Base-by-base conservation (phyloP, 768 basidiomycete species). In the Russula virescens region DNA sequence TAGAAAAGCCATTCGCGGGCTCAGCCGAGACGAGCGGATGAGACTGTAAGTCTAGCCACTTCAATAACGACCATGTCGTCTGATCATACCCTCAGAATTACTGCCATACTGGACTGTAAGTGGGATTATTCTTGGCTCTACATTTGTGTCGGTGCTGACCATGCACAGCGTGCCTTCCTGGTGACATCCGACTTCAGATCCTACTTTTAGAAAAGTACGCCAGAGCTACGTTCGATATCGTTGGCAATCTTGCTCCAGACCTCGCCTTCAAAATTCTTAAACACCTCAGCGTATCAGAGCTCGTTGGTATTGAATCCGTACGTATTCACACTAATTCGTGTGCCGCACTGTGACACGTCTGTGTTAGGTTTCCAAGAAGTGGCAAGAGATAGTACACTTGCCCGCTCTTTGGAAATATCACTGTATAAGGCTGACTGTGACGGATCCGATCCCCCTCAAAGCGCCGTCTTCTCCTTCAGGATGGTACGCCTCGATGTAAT, bases 121-220 rank as follows among this genome's bases (percentile, higher is more conserved):
- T 64, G 28, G 31, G 51, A 43, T 14, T 48, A 53, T 21, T 6
- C 47, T 63, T 42, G 10, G 38, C 13, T 2, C 38, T 11, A 38
- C 46, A 58, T 52, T 65, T 56, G 66, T 50, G 55, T 60, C 57
- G 23, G 62, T 23, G 55, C 48, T 51, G 58, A 63, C 53, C 11
- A 3, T 53, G 38, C 60, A 65, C 28, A 89, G 89, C 88, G 13
- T 84, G 87, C 73, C 78, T 91, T 65, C 92, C 93, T 0, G 90
- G 91, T 35, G 93, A 94, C 68, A 89, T 94, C 35, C 83, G 83
- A 13, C 78, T 90, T 7, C 93, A 94, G 71, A 91, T 95, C 48
- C 79, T 88, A 1, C 82, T 91, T 2, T 81, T 96, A 19, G 84
- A 94, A 73, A 91, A 92, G 72, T 94, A 96, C 67, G 81, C 83